These are phyloP conservation scores for Solanum sejunctum DNA, from an alignment of 257 asterid species.

Conservation along the genomic window DNA sequence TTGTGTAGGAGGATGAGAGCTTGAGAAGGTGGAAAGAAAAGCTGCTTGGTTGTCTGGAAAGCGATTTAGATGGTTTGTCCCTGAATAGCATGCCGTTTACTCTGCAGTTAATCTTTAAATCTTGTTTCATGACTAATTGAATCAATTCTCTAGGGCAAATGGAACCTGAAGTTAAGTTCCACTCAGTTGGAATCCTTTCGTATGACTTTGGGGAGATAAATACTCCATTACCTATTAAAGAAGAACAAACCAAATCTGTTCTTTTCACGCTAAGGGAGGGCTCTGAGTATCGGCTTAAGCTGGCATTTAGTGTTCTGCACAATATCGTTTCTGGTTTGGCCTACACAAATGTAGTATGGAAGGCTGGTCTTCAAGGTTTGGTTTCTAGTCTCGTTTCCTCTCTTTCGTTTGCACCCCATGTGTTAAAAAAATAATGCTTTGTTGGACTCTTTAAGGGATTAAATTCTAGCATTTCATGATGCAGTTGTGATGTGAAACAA, in stretches of 20 bases:
- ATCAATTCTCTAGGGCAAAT: constrained; percentile 27
- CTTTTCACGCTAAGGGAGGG: constrained; percentile 59
- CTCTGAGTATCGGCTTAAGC: constrained; percentile 49
- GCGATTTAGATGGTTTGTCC: constrained; percentile 47
- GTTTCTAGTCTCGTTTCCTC: neutral
- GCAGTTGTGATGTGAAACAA: neutral
- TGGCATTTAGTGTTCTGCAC: constrained; percentile 65
- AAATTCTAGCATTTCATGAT: neutral
- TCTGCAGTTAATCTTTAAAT: neutral
- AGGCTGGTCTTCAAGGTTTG: constrained; percentile 55
- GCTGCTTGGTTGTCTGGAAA: constrained; percentile 75
- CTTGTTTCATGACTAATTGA: neutral
- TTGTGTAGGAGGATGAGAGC: constrained; percentile 60
- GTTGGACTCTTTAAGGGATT: neutral
- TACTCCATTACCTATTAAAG: constrained; percentile 46
- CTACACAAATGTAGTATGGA: constrained; percentile 67
- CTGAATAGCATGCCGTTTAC: neutral
- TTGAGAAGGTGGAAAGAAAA: constrained; percentile 77
- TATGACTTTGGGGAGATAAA: constrained; percentile 51
- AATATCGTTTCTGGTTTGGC: constrained; percentile 70
- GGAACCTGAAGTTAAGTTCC: constrained; percentile 74
- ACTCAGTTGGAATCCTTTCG: constrained; percentile 53
- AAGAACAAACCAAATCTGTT: constrained; percentile 24
- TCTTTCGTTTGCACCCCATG: neutral
- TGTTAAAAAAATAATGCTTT: neutral